Evolutionary conservation across 2,329 filamentous ascomycete genomes (phyloP).

Genomic region (Aureobasidium sp.): DNA sequence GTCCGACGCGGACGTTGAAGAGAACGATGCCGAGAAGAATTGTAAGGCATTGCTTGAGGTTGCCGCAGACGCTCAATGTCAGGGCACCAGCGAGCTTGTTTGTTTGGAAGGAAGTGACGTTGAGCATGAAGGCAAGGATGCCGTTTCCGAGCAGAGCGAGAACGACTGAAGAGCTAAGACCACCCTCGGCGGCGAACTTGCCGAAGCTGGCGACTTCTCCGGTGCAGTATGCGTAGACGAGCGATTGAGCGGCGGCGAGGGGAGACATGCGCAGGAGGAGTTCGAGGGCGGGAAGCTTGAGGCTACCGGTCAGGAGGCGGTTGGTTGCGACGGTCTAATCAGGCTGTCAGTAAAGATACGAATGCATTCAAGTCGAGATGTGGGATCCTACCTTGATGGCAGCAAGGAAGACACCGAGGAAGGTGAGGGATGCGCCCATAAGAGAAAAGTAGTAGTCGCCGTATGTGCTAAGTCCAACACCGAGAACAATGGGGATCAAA

Average conservation of each 20-base stretch:
- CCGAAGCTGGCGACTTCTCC: slow-evolving; percentile 37
- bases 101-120: slow-evolving; percentile 30
- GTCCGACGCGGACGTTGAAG: slow-evolving; percentile 26
- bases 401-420: slow-evolving; percentile 30
- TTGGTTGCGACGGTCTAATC: slow-evolving; percentile 51
- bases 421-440: slow-evolving; percentile 34
- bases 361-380: not conserved
- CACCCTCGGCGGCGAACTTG: slow-evolving; percentile 16
- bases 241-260: slow-evolving; percentile 48
- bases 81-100: slow-evolving; percentile 31
- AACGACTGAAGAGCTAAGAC: slow-evolving; percentile 18
- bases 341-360: not conserved
- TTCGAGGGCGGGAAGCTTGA: slow-evolving; percentile 51
- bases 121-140: slow-evolving; percentile 26
- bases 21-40: slow-evolving; percentile 29
- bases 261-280: slow-evolving; percentile 56
- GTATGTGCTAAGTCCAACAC: slow-evolving; percentile 51
- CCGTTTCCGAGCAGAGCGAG: slow-evolving; percentile 25
- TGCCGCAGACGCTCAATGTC: slow-evolving; percentile 29
- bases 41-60: slow-evolving; percentile 30
- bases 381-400: slow-evolving; percentile 32
- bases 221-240: slow-evolving; percentile 43
- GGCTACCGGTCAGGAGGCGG: slow-evolving; percentile 53
- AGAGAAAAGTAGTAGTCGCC: slow-evolving; percentile 57
- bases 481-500: slow-evolving; percentile 51